Evolutionary conservation across 2,329 filamentous ascomycete species (phyloP), one percentile per base, ranked within the genome.

Genomic region (Penicillium hordei): DNA sequence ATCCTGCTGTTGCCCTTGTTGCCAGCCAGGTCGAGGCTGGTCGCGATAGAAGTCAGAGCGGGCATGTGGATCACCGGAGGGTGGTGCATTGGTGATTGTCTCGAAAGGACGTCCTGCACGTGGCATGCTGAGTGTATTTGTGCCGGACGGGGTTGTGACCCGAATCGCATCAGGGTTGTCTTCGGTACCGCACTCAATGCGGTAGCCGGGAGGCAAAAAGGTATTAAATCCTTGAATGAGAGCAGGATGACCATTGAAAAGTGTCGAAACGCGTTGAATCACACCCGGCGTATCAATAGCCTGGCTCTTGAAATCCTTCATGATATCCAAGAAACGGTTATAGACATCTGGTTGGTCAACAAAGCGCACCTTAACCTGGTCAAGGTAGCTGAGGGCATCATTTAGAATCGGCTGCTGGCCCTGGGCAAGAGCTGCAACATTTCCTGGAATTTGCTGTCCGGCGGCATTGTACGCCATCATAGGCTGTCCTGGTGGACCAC

Each of bases 251-350:
- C 94, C 94, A 23, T 93, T 93, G 72, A 99, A 99, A 1, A 99
- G 85, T 52, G 92, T 91, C 1, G 94, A 97, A 29, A 99, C 94
- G 48, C 94, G 88, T 69, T 96, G 95, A 66, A 99, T 99, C 3
- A 99, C 94, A 1, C 94, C 94, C 0, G 94, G 94, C 0, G 94
- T 99, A 72, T 99, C 94, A 68, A 99, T 99, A 85, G 93, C 92
- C 78, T 96, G 93, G 68, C 92, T 96, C 78, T 99, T 99, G 75
- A 99, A 99, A 68, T 99, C 94, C 72, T 99, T 99, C 94, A 99
- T 99, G 48, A 99, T 99, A 68, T 99, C 94, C 45, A 99, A 79
- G 68, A 99, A 97, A 38, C 90, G 84, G 70, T 97, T 97, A 70
- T 99, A 99, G 0, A 99, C 94, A 74, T 97, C 93, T 4, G 94